phyloP scores from a whole-genome alignment of 2,329 filamentous ascomycete genomes.

The Chrysoporthe deuterocubensis region DNA sequence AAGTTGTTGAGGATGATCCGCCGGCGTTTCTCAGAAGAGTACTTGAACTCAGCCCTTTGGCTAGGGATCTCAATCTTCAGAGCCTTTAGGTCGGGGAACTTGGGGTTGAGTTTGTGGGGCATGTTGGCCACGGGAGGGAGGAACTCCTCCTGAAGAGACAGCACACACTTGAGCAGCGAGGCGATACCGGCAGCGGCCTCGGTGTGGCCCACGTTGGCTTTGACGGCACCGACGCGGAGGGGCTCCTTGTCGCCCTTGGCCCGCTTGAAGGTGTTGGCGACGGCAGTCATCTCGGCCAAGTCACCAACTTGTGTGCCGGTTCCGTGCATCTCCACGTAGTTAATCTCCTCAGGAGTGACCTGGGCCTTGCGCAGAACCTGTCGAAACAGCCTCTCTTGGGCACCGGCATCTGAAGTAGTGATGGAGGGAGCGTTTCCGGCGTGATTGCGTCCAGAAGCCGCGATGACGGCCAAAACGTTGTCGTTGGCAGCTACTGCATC shows the following conservation, averaged over 20 bases:
- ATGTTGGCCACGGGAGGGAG: slow-evolving; percentile 67
- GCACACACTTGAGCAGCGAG: slow-evolving; percentile 59
- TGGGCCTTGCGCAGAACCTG: slow-evolving; percentile 36
- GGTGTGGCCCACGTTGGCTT: slow-evolving; percentile 62
- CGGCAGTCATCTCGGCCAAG: slow-evolving; percentile 34
- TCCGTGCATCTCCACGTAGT: slow-evolving; percentile 46
- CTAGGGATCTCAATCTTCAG: slow-evolving; percentile 57
- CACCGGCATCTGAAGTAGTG: slow-evolving; percentile 34
- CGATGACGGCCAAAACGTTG: slow-evolving; percentile 46
- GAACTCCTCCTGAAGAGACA: slow-evolving; percentile 60
- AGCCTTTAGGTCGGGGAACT: slow-evolving; percentile 54
- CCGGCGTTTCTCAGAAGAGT: slow-evolving; percentile 45
- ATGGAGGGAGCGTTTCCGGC: slow-evolving; percentile 43
- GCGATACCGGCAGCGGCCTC: slow-evolving; percentile 60
- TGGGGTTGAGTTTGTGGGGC: slow-evolving; percentile 60
- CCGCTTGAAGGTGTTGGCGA: slow-evolving; percentile 21
- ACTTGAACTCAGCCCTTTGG: slow-evolving; percentile 47
- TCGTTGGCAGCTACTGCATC: slow-evolving; percentile 53
- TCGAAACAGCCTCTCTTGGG: slow-evolving; percentile 38
- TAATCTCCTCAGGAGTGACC: slow-evolving; percentile 34
- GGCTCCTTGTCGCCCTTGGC: slow-evolving; percentile 35
- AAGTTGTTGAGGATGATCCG: slow-evolving; percentile 64
- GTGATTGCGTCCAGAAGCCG: slow-evolving; percentile 44
- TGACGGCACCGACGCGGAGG: slow-evolving; percentile 60
- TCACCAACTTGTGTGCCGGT: slow-evolving; percentile 49